These are phyloP conservation scores for Paramecium bursaria DNA, from an alignment of 73 alveolate species.

Conservation along the genomic window DNA sequence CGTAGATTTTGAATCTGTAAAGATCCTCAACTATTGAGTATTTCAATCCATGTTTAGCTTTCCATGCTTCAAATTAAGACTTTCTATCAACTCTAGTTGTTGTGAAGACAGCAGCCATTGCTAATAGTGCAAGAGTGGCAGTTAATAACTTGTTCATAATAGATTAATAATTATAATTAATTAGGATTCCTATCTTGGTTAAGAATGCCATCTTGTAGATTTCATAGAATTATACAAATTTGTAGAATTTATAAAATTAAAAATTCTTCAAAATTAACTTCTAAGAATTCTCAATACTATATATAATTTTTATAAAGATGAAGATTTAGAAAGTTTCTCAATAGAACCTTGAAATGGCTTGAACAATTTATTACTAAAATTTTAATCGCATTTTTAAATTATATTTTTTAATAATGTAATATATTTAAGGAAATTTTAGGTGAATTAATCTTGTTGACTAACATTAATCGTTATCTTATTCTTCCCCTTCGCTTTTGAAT, in stretches of 20 bases:
- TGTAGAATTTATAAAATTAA: neutral
- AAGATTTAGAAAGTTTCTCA: no score
- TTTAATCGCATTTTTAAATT: neutral
- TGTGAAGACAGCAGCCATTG: neutral
- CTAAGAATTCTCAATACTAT: no score
- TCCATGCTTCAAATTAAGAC: neutral
- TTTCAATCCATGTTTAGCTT: neutral
- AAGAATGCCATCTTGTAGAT: no score
- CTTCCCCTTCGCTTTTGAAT: neutral
- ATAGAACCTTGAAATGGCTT: no score
- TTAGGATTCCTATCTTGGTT: no score
- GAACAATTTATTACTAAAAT: no score
- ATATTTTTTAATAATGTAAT: neutral
- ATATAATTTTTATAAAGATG: no score
- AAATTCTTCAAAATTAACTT: no score
- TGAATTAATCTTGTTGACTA: neutral
- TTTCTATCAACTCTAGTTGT: neutral
- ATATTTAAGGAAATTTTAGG: neutral
- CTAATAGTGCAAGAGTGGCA: neutral
- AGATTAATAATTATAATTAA: no score
- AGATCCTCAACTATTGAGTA: neutral
- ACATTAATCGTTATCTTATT: neutral
- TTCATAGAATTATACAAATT: neutral
- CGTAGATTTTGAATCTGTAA: neutral
- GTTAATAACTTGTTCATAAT: constrained; percentile 33